Base-by-base conservation (phyloP, 2,329 filamentous ascomycete species). In the Talaromyces sp. region DNA sequence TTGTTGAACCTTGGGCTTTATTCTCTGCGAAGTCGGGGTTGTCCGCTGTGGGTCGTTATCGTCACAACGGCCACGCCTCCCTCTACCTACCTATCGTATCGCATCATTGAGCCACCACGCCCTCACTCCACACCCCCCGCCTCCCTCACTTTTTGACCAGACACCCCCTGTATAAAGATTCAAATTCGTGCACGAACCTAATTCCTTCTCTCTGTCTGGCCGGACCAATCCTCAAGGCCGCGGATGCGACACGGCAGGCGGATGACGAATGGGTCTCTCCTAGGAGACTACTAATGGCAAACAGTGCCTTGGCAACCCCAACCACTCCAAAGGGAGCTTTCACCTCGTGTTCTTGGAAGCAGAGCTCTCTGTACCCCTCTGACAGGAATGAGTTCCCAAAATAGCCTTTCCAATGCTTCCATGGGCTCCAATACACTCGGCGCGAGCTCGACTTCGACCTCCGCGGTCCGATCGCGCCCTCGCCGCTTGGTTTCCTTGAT, bases 391-490 rank as follows among this genome's bases (percentile, higher is more conserved):
- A 76, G 65, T 74, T 71, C 70, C 61, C 68, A 70, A 63, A 69
- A 62, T 57, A 67, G 68, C 60, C 60, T 67, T 55, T 59, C 61
- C 66, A 69, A 74, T 65, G 61, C 64, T 62, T 64, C 56, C 62
- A 62, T 69, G 54, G 65, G 68, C 63, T 67, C 70, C 52, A 67
- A 67, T 56, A 62, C 65, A 51, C 63, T 62, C 36, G 68, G 62
- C 56, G 65, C 66, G 48, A 69, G 64, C 58, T 65, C 67, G 50
- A 67, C 64, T 54, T 68, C 70, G 27, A 65, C 64, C 57, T 75
- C 73, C 20, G 72, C 73, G 32, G 63, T 78, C 48, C 73, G 76
- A 58, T 72, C 76, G 51, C 75, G 75, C 42, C 74, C 72, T 55
- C 67, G 74, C 51, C 73, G 75, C 37, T 61, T 77, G 47, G 71